phyloP scores from a whole-genome alignment of 192 early-diverging fungal species.

The Dispira simplex region DNA sequence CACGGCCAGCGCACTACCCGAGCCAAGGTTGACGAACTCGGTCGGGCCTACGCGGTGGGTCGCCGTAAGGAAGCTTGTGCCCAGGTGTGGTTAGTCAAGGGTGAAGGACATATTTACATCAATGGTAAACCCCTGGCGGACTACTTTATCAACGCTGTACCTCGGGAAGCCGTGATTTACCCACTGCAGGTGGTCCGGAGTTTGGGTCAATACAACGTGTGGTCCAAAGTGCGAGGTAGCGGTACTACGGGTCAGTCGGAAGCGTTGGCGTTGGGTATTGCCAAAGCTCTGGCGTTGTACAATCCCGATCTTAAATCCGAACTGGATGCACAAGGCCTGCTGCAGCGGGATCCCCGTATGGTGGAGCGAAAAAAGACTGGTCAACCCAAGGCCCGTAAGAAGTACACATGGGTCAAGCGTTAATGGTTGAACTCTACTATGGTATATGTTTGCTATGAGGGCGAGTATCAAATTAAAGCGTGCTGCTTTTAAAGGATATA shows the following conservation, averaged over 20 bases:
- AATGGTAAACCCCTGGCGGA: slow-evolving; percentile 58
- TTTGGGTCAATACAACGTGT: slow-evolving; percentile 78
- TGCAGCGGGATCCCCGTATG: slow-evolving; percentile 47
- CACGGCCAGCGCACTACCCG: slow-evolving; percentile 13
- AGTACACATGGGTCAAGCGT: slow-evolving; percentile 67
- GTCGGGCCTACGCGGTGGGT: slow-evolving; percentile 57
- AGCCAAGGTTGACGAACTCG: slow-evolving; percentile 42
- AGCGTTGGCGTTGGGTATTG: slow-evolving; percentile 70
- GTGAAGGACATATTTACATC: slow-evolving; percentile 34
- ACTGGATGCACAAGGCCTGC: slow-evolving; percentile 39
- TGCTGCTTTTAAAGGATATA: no score
- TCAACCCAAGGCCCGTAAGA: slow-evolving; percentile 83
- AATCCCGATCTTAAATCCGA: slow-evolving; percentile 37
- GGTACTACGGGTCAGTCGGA: slow-evolving; percentile 74
- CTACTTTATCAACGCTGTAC: slow-evolving; percentile 54
- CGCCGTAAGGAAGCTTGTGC: slow-evolving; percentile 70
- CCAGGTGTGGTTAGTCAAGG: slow-evolving; percentile 54
- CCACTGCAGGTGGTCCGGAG: slow-evolving; percentile 50
- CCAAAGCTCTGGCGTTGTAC: slow-evolving; percentile 49
- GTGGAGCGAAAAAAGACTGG: slow-evolving; percentile 96
- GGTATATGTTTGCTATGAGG: neutral
- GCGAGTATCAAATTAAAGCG: no score
- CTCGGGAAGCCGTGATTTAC: slow-evolving; percentile 51
- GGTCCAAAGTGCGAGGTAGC: slow-evolving; percentile 63
- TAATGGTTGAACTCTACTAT: slow-evolving; percentile 11